Evolutionary conservation across 306 rosid species (phyloP).

Genomic region (Biancaea sappan): DNA sequence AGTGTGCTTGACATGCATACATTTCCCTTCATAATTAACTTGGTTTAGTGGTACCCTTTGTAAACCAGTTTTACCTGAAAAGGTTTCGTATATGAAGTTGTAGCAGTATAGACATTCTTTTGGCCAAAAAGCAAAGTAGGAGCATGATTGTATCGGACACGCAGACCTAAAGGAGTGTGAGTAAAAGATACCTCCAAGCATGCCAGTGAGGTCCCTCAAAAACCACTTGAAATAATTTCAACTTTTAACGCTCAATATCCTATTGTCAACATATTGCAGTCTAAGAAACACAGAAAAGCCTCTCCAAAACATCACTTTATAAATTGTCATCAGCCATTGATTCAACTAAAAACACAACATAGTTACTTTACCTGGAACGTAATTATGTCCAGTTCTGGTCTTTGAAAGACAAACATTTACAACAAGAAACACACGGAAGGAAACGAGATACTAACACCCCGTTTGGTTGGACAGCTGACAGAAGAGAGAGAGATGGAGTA

Average conservation of each 20-base stretch:
- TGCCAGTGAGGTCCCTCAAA: slow-evolving; percentile 94
- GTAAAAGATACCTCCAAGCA: slow-evolving; percentile 96
- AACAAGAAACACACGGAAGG: not conserved
- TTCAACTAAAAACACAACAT: slow-evolving; percentile 9
- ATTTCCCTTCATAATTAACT: too few species aligned
- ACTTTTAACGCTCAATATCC: slow-evolving; percentile 31
- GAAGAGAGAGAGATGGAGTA: too few species aligned
- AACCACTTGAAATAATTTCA: slow-evolving; percentile 78
- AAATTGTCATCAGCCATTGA: slow-evolving; percentile 11
- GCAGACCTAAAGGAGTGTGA: slow-evolving; percentile 88
- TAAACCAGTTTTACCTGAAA: too few species aligned
- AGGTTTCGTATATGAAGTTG: too few species aligned
- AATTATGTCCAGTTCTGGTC: not conserved
- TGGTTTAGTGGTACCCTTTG: too few species aligned
- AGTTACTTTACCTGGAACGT: slow-evolving; percentile 79
- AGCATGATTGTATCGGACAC: slow-evolving; percentile 3
- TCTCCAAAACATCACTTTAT: slow-evolving; percentile 30
- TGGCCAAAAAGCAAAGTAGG: too few species aligned
- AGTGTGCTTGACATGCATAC: too few species aligned
- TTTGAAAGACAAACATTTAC: not conserved
- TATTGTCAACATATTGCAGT: slow-evolving; percentile 32
- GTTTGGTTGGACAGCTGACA: too few species aligned
- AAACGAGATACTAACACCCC: too few species aligned
- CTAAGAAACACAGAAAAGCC: slow-evolving; percentile 36
- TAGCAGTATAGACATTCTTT: too few species aligned